A percentile compares a stretch with the other conserved stretches of the same genome.
These are phyloP conservation scores for Nannizziopsis barbatae DNA, from an alignment of 2,329 filamentous ascomycete species.

Conservation along the genomic window DNA sequence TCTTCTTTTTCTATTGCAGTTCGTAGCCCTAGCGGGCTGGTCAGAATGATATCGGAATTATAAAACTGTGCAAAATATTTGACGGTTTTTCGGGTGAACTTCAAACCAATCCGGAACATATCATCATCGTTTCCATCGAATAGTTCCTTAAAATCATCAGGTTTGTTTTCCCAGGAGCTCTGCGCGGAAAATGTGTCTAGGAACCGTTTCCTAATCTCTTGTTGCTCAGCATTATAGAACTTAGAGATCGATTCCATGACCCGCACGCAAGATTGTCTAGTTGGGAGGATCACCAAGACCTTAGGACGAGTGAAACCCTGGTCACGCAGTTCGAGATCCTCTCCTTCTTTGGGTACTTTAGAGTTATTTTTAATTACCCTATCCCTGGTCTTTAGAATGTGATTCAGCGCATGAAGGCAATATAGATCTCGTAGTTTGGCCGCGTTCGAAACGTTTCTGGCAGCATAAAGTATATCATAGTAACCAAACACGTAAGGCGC, in stretches of 20 bases:
- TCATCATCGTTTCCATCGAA: slow-evolving; percentile 96
- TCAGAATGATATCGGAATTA: slow-evolving; percentile 87
- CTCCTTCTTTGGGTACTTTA: slow-evolving; percentile 56
- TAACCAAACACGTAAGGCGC: slow-evolving; percentile 70
- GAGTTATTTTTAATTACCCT: slow-evolving; percentile 86
- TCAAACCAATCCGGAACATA: slow-evolving; percentile 90
- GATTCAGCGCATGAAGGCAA: slow-evolving; percentile 79
- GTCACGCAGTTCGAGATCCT: slow-evolving; percentile 67
- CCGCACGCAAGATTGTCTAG: slow-evolving; percentile 70
- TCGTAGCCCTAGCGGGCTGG: slow-evolving; percentile 77
- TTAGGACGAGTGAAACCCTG: slow-evolving; percentile 95
- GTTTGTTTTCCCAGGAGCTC: slow-evolving; percentile 60
- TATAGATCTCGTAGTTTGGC: slow-evolving; percentile 57
- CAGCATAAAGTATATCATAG: slow-evolving; percentile 65
- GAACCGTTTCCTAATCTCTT: slow-evolving; percentile 91
- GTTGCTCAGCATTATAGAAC: slow-evolving; percentile 71
- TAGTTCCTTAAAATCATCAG: slow-evolving; percentile 75
- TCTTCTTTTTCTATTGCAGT: slow-evolving; percentile 78
- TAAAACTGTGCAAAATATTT: slow-evolving; percentile 96
- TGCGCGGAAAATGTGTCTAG: slow-evolving; percentile 67
- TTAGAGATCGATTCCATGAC: slow-evolving; percentile 66
- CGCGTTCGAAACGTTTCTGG: slow-evolving; percentile 58
- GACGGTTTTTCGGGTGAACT: slow-evolving; percentile 90
- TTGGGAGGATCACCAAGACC: slow-evolving; percentile 79
- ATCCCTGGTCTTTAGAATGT: slow-evolving; percentile 86